Evolutionary conservation across 1,284 basidiomycete genomes (phyloP).

Genomic region (Coniophora puteana): DNA sequence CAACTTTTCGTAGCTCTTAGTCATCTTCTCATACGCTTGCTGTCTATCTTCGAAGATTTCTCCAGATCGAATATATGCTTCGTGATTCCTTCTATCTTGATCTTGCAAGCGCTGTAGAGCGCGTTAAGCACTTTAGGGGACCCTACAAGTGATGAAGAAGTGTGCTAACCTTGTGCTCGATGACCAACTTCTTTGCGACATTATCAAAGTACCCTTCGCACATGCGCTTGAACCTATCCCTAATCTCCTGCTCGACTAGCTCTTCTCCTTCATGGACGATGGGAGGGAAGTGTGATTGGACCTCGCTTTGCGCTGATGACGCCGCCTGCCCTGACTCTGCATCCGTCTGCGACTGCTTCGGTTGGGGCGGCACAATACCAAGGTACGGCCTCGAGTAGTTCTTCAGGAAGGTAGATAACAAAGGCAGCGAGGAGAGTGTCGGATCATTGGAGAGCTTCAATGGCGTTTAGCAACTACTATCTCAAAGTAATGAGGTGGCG

Average conservation of each 20-base stretch:
- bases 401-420: constrained; percentile 84
- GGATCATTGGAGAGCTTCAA: constrained; percentile 82
- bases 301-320: constrained; percentile 35
- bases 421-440: constrained; percentile 78
- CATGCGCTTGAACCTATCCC: constrained; percentile 88
- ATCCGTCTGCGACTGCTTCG: constrained; percentile 53
- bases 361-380: constrained; percentile 55
- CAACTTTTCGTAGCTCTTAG: constrained; percentile 90
- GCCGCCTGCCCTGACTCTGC: constrained; percentile 54
- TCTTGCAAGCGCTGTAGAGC: constrained; percentile 81
- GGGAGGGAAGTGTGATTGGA: constrained; percentile 37
- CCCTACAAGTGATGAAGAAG: constrained; percentile 2
- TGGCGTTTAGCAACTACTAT: constrained; percentile 9
- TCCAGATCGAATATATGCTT: constrained; percentile 97
- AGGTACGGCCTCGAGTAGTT: constrained; percentile 80
- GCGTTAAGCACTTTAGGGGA: neutral
- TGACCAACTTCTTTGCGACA: constrained; percentile 86
- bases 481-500: constrained; percentile 23
- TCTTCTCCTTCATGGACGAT: constrained; percentile 58
- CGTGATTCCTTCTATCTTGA: constrained; percentile 94
- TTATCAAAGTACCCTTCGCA: constrained; percentile 92
- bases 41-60: constrained; percentile 99
- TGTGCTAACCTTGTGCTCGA: constrained; percentile 81
- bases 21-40: constrained; percentile 98
- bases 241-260: constrained; percentile 78